Evolutionary conservation across 257 asterid genomes (phyloP), one percentile per base, ranked within the genome.

Genomic region (Gentiana macrophylla): DNA sequence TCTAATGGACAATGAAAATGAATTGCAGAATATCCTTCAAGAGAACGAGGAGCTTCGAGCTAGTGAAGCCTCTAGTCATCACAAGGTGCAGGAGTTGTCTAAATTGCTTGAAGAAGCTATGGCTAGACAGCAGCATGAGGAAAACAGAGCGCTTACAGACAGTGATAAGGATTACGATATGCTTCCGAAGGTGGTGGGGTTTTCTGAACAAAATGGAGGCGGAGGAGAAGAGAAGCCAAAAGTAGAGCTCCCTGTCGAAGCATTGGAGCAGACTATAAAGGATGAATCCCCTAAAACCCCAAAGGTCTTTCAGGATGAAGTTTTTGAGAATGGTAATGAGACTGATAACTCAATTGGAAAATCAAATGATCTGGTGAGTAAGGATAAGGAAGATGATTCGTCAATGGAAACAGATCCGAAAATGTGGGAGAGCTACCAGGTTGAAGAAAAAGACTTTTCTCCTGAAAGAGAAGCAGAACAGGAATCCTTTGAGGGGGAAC

Each of bases 121-220:
- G 59, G 62, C 81, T 59, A 78, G 71, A 68, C 80, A 76, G 64
- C 77, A 68, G 52, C 75, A 46, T 50, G 75, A 65, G 70, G 86
- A 65, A 69, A 83, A 73, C 55, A 80, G 68, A n/a, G 95, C 80
- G 68, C 80, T 82, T 47, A 71, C 94, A 1, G 94, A 80, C 38
- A 81, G 86, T 50, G 91, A 92, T 68, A 85, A 92, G 57, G 94
- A 75, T 56, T 85, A 88, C 8, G 89, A 85, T 59, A 73, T 88
- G 82, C 95, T 88, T n/a, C 94, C 99, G 9, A 81, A 83, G 70
- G 91, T 81, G 70, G 94, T 88, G 59, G 94, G 77, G 69, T 92
- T 88, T 41, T 85, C 92, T 44, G 99, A 92, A 74, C 86, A 78
- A 67, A 92, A 92, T 47, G 99, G 95, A 41, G 77, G 68, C 58